A percentile compares a stretch with the other conserved stretches of the same genome.
Evolutionary conservation across 371 early-diverging fungal species (phyloP).

Genomic region (Mucor plumbeus): DNA sequence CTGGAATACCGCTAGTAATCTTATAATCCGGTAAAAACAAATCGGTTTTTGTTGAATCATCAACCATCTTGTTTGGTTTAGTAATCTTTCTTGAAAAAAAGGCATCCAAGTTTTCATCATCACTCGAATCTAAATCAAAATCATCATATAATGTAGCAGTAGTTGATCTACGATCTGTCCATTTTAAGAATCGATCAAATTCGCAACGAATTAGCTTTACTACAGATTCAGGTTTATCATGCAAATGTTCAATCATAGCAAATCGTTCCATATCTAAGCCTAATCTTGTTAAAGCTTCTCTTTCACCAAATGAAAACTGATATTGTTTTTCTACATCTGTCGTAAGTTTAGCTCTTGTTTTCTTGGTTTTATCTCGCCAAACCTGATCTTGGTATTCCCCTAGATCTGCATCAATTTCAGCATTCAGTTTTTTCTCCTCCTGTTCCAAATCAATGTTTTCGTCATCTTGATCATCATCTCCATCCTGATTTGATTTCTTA

Average conservation of each 20-base stretch:
- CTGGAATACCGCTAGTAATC: conserved; percentile 57
- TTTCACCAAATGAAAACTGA: conserved; percentile 60
- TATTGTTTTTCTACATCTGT: conserved; percentile 57
- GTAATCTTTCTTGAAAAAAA: conserved; percentile 59
- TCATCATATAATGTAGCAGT: conserved; percentile 43
- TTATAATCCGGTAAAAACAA: conserved; percentile 63
- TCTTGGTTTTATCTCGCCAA: conserved; percentile 69
- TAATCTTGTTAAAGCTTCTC: conserved; percentile 53
- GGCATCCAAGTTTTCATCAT: conserved; percentile 57
- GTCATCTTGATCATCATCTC: conserved; percentile 11
- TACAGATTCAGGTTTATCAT: conserved; percentile 42
- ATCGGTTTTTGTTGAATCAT: conserved; percentile 46
- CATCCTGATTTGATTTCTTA: conserved; percentile 1
- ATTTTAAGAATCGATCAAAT: conserved; percentile 37
- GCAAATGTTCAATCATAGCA: conserved; percentile 54
- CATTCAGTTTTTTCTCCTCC: conserved; percentile 52
- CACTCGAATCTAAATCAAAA: conserved; percentile 56
- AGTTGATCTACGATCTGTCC: conserved; percentile 41
- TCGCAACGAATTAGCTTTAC: conserved; percentile 41
- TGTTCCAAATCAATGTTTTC: conserved; percentile 34
- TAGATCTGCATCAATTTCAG: conserved; percentile 53
- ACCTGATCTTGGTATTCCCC: conserved; percentile 60
- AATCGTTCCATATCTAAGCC: conserved; percentile 64
- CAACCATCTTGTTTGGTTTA: conserved; percentile 47
- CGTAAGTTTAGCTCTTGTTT: conserved; percentile 59